A percentile compares a stretch with the other conserved stretches of the same genome.
These are phyloP conservation scores for Fagopyrum esculentum DNA, from an alignment of 148 eudicot genomes.

Conservation along the genomic window DNA sequence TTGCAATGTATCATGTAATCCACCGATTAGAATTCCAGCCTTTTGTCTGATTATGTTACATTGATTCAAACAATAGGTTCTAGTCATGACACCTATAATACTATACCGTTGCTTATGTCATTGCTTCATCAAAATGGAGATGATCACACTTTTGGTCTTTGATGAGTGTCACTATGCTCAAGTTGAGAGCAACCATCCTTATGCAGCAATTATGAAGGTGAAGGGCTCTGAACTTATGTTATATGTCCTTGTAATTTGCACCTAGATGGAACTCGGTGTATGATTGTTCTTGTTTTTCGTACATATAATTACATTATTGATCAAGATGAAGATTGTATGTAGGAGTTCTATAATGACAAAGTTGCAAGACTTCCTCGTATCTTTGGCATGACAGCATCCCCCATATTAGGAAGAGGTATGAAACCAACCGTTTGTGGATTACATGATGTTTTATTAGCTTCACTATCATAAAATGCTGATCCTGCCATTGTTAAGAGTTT, in stretches of 20 bases:
- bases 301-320: conserved; percentile 7
- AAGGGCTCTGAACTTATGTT: background rate
- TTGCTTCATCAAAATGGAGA: conserved; percentile 79
- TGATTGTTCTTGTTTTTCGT: background rate
- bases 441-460: background rate
- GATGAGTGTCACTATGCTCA: conserved; percentile 99
- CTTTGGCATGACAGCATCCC: conserved; percentile 99
- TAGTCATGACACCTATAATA: conserved; percentile 93
- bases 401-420: conserved; percentile 80
- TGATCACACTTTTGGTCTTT: conserved; percentile 76
- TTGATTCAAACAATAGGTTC: conserved; percentile 39
- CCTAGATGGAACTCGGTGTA: background rate
- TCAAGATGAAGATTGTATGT: conserved; percentile 17
- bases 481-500: background rate
- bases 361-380: conserved; percentile 60
- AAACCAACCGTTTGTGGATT: background rate
- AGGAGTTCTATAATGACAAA: conserved; percentile 65
- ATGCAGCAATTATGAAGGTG: conserved; percentile 98
- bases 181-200: conserved; percentile 83
- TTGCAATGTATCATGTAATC: background rate
- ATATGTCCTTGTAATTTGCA: background rate
- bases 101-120: conserved; percentile 57
- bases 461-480: background rate
- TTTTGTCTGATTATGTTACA: background rate
- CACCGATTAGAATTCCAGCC: background rate